These are phyloP conservation scores for Paxillus rubicundulus DNA, from an alignment of 768 basidiomycete genomes.

Conservation along the genomic window DNA sequence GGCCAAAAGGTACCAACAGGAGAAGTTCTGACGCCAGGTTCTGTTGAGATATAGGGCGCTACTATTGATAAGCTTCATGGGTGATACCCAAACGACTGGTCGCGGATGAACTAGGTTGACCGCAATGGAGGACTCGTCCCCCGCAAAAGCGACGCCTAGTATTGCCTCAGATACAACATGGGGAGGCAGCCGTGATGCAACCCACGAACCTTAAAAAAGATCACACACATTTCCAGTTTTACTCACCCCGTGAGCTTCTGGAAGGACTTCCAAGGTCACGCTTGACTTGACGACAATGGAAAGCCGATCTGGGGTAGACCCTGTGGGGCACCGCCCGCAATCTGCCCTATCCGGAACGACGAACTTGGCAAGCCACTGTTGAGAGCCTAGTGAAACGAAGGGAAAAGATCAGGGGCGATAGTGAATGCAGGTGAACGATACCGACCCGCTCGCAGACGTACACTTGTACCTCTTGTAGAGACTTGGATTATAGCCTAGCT, in stretches of 20 bases:
- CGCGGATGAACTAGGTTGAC: slow-evolving; percentile 36
- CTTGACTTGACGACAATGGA: slow-evolving; percentile 37
- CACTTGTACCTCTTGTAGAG: slow-evolving; percentile 35
- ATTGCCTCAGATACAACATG: slow-evolving; percentile 26
- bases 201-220: background rate
- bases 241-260: slow-evolving; percentile 29
- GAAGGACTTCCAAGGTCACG: slow-evolving; percentile 28
- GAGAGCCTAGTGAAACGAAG: slow-evolving; percentile 23
- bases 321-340: slow-evolving; percentile 31
- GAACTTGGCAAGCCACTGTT: slow-evolving; percentile 32
- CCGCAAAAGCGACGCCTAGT: slow-evolving; percentile 27
- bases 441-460: slow-evolving; percentile 21
- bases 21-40: slow-evolving; percentile 17
- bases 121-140: slow-evolving; percentile 18
- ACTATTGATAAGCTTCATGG: slow-evolving; percentile 25
- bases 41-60: slow-evolving; percentile 12
- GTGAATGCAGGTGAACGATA: slow-evolving; percentile 6
- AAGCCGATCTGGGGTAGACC: slow-evolving; percentile 38
- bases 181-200: slow-evolving; percentile 30
- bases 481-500: slow-evolving; percentile 22
- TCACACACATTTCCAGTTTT: background rate
- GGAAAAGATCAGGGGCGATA: background rate
- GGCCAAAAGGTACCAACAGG: slow-evolving; percentile 29
- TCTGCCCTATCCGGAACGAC: slow-evolving; percentile 38
- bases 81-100: slow-evolving; percentile 24